Base-by-base conservation (phyloP, 495 filamentous ascomycete genomes). In the Penicillium fimorum region DNA sequence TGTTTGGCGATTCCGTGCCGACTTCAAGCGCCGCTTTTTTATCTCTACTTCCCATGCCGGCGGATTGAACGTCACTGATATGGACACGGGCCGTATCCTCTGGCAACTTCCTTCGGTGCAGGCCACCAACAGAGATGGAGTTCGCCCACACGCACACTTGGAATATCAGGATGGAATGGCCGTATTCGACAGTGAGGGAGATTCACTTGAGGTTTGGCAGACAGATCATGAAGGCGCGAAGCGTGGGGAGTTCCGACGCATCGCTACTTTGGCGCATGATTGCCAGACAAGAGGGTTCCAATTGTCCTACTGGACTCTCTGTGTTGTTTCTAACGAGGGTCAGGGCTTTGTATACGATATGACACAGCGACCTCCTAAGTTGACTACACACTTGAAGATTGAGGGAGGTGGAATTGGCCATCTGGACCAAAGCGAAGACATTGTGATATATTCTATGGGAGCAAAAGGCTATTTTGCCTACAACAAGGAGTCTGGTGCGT, bases 161-260 rank as follows among this genome's bases (percentile, higher is more conserved):
- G 73, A 76, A 46, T 76, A 76, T 30, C 71, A 74, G 56, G 73
- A 76, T 62, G 73, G 73, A 13, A 71, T 74, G 68, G 70, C 60
- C 0, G 70, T 74, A 12, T 76, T 76, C 46, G 71, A 76, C 59
- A 63, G 71, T 0, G 71, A 73, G 42, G 73, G 73, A 8, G 66
- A 76, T 57, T 69, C 68, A 0, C 56, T 76, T 0, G 71, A 76
- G 48, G 70, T 76, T 6, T 76, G 73, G 73, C 65, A 74, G 43
- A 38, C 70, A 5, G 71, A 62, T 24, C 29, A 66, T 24, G 70
- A 70, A 45, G 70, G 60, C 18, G 55, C 70, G 13, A 29, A 56
- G 22, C 68, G 69, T 20, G 73, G 71, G 20, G 70, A 74, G 47
- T 76, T 76, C 50, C 70, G 66, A 2, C 71, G 67, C 41, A 69